Conservation (phyloP, 208 protist species). For the Herpetomonas samuelpessoai region DNA sequence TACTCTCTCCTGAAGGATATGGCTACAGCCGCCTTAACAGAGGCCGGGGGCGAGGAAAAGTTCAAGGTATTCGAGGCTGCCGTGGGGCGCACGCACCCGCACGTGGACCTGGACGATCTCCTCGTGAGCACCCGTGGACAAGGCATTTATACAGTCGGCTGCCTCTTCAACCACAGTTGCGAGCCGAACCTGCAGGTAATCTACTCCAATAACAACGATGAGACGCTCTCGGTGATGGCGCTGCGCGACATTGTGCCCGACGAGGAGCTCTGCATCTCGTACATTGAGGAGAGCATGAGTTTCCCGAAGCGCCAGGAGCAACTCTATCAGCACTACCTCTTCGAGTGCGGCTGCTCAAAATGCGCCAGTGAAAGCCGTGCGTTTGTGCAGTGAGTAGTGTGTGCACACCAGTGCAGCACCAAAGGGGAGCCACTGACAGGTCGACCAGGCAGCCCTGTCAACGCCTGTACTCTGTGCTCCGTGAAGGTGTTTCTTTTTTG, state of each 20-base stretch:
- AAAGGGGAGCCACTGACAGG: too few relatives aligned
- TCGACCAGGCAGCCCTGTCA: too few relatives aligned
- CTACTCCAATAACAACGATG: conserved; percentile 47
- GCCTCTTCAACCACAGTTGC: conserved; percentile 81
- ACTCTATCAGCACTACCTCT: conserved; percentile 77
- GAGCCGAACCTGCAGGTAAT: conserved; percentile 67
- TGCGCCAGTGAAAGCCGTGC: conserved; percentile 15
- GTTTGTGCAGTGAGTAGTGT: too few relatives aligned
- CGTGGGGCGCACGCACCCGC: conserved; percentile 1
- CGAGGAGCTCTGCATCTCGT: conserved; percentile 75
- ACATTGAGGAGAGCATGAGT: conserved; percentile 54
- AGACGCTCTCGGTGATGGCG: conserved; percentile 55
- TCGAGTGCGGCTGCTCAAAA: conserved; percentile 49
- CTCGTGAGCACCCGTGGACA: conserved; percentile 46
- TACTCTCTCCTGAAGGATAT: conserved; percentile 40
- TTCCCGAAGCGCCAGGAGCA: conserved; percentile 47
- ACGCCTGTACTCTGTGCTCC: too few relatives aligned
- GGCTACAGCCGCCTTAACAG: conserved; percentile 14
- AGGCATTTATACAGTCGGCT: conserved; percentile 64
- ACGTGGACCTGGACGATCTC: conserved; percentile 12
- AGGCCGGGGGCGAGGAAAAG: conserved; percentile 10
- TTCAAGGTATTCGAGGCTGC: conserved; percentile 31
- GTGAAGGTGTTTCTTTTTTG: too few relatives aligned
- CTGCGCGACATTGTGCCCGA: conserved; percentile 50
- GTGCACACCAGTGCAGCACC: too few relatives aligned